phyloP scores from a whole-genome alignment of 106 monocot genomes.

The Dactylorhiza incarnata region DNA sequence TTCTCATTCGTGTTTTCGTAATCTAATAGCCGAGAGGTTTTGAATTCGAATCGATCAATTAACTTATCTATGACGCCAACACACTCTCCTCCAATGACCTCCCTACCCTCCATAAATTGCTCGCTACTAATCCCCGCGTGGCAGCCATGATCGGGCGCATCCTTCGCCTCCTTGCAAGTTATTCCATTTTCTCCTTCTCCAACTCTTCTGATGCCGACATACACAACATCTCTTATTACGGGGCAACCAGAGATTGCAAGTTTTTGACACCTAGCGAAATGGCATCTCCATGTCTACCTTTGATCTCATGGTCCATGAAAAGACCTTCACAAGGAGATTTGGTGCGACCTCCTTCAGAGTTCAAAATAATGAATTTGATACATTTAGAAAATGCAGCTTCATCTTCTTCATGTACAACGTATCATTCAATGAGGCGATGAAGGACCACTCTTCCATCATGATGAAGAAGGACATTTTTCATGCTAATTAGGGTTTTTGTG shows the following conservation, averaged over 20 bases:
- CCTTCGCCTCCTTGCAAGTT: conserved; percentile 12
- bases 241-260: conserved; percentile 8
- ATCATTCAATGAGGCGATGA: too few species aligned
- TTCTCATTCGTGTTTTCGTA: too few species aligned
- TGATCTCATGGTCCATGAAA: conserved; percentile 1
- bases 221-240: neutral
- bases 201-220: neutral
- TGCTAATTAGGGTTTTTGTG: too few species aligned
- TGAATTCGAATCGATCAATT: too few species aligned
- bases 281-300: conserved; percentile 1
- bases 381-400: too few species aligned
- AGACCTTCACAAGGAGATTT: conserved; percentile 10
- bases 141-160: conserved; percentile 6
- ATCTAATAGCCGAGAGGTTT: too few species aligned
- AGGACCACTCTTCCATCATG: too few species aligned
- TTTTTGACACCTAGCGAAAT: conserved; percentile 4
- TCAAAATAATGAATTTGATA: too few species aligned
- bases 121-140: neutral
- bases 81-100: conserved; percentile 6
- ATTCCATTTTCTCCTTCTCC: conserved; percentile 9
- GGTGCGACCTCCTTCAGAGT: conserved; percentile 16
- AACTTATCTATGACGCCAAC: too few species aligned
- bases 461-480: too few species aligned
- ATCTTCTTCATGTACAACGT: too few species aligned
- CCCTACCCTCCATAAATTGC: neutral